Conservation (phyloP, 2,329 filamentous ascomycete genomes). For the Botrytis elliptica region DNA sequence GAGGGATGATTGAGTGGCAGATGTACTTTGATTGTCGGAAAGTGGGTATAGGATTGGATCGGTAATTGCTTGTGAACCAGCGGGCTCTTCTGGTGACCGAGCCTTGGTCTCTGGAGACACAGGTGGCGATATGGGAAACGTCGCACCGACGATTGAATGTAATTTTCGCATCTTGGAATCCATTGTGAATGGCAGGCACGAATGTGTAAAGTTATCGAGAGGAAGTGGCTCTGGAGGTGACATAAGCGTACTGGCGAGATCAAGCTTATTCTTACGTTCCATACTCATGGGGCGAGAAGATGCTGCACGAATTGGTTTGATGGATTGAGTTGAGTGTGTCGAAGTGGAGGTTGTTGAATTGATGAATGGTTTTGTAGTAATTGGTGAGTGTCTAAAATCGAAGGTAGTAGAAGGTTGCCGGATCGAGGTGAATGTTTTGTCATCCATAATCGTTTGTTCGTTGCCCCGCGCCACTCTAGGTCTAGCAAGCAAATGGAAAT, state of each 20-base stretch:
- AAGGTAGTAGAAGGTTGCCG: slow-evolving; percentile 36
- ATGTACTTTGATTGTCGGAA: slow-evolving; percentile 41
- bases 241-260: slow-evolving; percentile 52
- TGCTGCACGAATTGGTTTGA: slow-evolving; percentile 30
- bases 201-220: slow-evolving; percentile 50
- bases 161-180: slow-evolving; percentile 34
- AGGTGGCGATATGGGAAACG: slow-evolving; percentile 54
- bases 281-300: slow-evolving; percentile 31
- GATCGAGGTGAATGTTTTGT: slow-evolving; percentile 30
- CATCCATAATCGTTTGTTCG: slow-evolving; percentile 24
- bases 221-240: slow-evolving; percentile 59
- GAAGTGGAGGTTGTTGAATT: slow-evolving; percentile 25
- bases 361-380: slow-evolving; percentile 27
- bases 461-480: slow-evolving; percentile 17
- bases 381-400: slow-evolving; percentile 31
- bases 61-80: slow-evolving; percentile 40
- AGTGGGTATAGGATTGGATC: slow-evolving; percentile 61
- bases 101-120: slow-evolving; percentile 51
- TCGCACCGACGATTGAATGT: slow-evolving; percentile 39
- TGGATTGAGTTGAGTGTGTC: slow-evolving; percentile 2
- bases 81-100: slow-evolving; percentile 29
- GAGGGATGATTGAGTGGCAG: slow-evolving; percentile 49
- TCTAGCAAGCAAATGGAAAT: slow-evolving; percentile 5
- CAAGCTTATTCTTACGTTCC: slow-evolving; percentile 32
- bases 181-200: slow-evolving; percentile 28